Evolutionary conservation across 1,284 basidiomycete species (phyloP).

Genomic region (Cutaneotrichosporon sp.): DNA sequence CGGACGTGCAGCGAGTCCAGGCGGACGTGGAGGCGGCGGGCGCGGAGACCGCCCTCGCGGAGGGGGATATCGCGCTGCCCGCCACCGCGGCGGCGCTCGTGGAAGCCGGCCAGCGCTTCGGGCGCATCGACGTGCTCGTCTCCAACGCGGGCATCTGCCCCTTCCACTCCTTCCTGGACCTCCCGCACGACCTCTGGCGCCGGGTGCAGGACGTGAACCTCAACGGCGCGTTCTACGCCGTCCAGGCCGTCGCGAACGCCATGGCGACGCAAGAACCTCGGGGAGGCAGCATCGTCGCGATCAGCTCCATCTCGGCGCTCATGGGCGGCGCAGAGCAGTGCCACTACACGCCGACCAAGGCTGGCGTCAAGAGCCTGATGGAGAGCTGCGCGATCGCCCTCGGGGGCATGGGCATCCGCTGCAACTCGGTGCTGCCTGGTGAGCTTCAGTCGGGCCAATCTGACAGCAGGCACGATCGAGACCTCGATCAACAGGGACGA

Average conservation of each 20-base stretch:
- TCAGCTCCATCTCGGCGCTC: conserved; percentile 74
- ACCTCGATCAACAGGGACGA: conserved; percentile 77
- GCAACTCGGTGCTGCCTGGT: conserved; percentile 58
- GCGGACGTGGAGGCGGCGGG: conserved; percentile 57
- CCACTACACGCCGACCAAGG: conserved; percentile 81
- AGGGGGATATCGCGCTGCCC: conserved; percentile 68
- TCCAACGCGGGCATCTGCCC: conserved; percentile 81
- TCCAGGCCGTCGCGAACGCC: conserved; percentile 74
- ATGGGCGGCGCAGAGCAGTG: conserved; percentile 74
- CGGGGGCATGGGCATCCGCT: conserved; percentile 72
- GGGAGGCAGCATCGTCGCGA: conserved; percentile 73
- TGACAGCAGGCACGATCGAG: conserved; percentile 64
- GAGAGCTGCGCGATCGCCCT: conserved; percentile 77
- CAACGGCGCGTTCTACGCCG: conserved; percentile 74
- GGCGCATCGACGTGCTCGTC: conserved; percentile 67
- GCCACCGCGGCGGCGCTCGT: conserved; percentile 68
- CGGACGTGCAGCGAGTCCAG: conserved; percentile 57
- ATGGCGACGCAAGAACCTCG: conserved; percentile 69
- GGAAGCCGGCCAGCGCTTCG: conserved; percentile 62
- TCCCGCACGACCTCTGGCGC: conserved; percentile 69
- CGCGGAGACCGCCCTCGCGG: conserved; percentile 55
- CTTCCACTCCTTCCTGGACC: conserved; percentile 74
- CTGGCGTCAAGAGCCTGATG: conserved; percentile 77
- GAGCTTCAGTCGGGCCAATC: no score
- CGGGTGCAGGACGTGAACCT: conserved; percentile 72